A percentile compares a stretch with the other conserved stretches of the same genome.
phyloP scores from a whole-genome alignment of 164 flowering plant genomes.

The Stephania yunnanensis region DNA sequence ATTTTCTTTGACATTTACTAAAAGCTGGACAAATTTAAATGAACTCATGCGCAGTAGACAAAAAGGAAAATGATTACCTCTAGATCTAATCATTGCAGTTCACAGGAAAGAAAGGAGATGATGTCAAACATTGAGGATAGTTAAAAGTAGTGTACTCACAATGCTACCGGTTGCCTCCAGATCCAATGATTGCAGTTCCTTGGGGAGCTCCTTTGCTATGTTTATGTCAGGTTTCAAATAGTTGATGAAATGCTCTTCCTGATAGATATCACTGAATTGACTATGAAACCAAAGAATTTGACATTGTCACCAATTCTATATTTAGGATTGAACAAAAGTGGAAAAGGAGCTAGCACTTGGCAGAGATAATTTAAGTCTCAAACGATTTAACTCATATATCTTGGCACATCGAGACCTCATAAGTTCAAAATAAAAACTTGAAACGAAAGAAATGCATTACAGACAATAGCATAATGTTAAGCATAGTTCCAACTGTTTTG shows the following conservation, averaged over 20 bases:
- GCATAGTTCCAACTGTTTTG: not conserved
- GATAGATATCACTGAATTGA: conserved; percentile 94
- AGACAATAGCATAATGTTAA: not conserved
- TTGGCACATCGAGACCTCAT: not conserved
- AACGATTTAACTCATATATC: not conserved
- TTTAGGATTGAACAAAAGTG: conserved; percentile 15
- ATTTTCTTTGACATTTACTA: not conserved
- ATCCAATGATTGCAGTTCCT: conserved; percentile 75
- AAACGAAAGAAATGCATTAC: too few species aligned
- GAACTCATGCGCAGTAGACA: not conserved
- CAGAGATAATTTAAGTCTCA: not conserved
- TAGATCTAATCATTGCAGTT: too few species aligned
- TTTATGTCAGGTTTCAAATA: conserved; percentile 81
- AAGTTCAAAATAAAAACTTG: not conserved
- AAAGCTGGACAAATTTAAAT: not conserved
- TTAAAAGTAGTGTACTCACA: conserved; percentile 41
- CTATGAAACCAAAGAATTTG: conserved; percentile 49
- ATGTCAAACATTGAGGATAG: not conserved
- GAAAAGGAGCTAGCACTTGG: conserved; percentile 4
- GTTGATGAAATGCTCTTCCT: conserved; percentile 85
- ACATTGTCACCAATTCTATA: conserved; percentile 33
- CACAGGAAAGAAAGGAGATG: not conserved
- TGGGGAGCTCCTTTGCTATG: conserved; percentile 87
- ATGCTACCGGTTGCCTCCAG: conserved; percentile 85
- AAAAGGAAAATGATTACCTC: not conserved